Evolutionary conservation across 2,329 filamentous ascomycete species (phyloP), one percentile per base, ranked within the genome.

Genomic region (Aspergillus flavus): DNA sequence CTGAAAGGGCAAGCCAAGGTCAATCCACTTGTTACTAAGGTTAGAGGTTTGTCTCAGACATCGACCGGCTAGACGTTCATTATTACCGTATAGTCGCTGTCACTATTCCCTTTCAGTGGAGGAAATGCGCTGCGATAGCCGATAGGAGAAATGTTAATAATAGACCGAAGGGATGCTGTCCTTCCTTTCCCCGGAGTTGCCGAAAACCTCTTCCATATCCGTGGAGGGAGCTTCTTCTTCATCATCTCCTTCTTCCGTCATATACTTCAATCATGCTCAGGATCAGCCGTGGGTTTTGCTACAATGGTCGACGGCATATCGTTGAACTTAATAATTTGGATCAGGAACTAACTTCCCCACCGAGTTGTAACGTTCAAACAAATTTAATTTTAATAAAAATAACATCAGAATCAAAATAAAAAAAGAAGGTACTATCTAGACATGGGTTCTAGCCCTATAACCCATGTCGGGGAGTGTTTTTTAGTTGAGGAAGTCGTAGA

Each of bases 11-110:
- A 6, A 53, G 46, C 46, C 26, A 21, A 58, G 46, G 57, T 43
- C 21, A 43, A 62, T 58, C 66, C 63, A 63, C 64, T 66, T 65
- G 65, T 66, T 64, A 65, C 65, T 66, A 61, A 63, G 58, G 63
- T 61, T 58, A 63, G 69, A 64, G 62, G 61, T 58, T 62, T 72
- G 69, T 72, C 69, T 72, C 69, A 72, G 68, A 66, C 60, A 34
- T 57, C 32, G 21, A 45, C 36, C 36, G 43, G 30, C 61, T 60
- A 66, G 56, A 60, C 58, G 56, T n/a, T 41, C 48, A 45, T 41
- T 30, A 62, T 59, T 58, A 48, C 34, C 39, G 19, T 34, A 61
- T 66, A 61, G 59, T 63, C 53, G 48, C 46, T 62, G 58, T 59
- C 61, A 63, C 60, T 62, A 63, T 61, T 57, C 52, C 43, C 48